These are phyloP conservation scores for Fragaria vesca DNA, from an alignment of 306 rosid genomes.

Conservation along the genomic window DNA sequence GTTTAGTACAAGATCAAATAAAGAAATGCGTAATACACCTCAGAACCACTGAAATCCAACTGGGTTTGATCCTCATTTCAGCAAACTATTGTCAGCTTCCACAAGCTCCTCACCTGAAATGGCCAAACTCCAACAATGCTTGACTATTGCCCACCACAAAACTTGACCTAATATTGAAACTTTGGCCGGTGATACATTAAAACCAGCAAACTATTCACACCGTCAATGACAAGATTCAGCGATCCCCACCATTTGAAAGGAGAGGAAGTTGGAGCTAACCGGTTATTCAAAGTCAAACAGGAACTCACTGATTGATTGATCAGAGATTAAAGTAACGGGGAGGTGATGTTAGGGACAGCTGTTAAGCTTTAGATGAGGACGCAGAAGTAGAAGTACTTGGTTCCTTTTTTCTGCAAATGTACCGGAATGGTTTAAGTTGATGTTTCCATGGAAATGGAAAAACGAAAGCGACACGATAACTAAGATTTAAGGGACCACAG, in stretches of 20 bases:
- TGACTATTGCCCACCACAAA: slow-evolving; percentile 12
- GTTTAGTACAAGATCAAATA: not conserved
- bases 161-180: not conserved
- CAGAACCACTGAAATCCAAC: slow-evolving; percentile 6
- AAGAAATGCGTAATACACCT: slow-evolving; percentile 1
- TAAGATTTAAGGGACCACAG: not conserved
- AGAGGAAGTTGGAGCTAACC: not conserved
- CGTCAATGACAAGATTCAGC: not conserved
- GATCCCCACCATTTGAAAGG: not conserved
- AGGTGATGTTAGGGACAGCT: not conserved
- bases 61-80: not conserved
- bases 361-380: too few species aligned
- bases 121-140: slow-evolving; percentile 13
- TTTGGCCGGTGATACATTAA: not conserved
- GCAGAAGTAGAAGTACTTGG: too few species aligned
- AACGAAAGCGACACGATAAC: not conserved
- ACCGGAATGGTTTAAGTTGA: not conserved
- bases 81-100: slow-evolving; percentile 13
- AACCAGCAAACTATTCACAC: not conserved
- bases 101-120: not conserved
- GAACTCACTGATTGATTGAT: not conserved
- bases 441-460: not conserved
- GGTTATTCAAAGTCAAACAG: not conserved
- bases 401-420: not conserved
- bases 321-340: not conserved